A percentile compares a stretch with the other conserved stretches of the same genome.
Evolutionary conservation across 495 filamentous ascomycete genomes (phyloP).

Genomic region (Neurospora tetrasperma): DNA sequence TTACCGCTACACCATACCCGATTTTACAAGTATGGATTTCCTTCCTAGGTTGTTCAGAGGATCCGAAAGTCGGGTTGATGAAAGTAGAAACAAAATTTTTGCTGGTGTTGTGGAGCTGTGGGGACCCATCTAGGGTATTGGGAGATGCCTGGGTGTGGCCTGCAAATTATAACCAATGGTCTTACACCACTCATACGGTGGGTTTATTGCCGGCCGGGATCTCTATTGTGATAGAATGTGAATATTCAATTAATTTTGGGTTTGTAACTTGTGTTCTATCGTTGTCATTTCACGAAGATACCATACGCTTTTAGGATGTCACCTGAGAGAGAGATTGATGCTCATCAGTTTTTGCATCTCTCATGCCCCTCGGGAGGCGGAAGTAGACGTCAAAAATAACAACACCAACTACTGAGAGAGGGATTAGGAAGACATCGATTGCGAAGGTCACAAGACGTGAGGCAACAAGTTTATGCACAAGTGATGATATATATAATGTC

Average conservation of each 20-base stretch:
- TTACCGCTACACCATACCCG: conserved; percentile 1
- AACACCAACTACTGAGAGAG: no score
- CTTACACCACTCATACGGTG: background rate
- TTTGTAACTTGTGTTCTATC: no score
- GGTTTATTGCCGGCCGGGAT: background rate
- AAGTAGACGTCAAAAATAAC: no score
- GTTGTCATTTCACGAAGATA: no score
- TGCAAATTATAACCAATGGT: background rate
- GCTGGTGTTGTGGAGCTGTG: background rate
- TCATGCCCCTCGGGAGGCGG: no score
- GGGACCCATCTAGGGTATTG: background rate
- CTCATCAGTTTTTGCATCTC: no score
- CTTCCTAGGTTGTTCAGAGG: background rate
- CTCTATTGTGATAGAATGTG: no score
- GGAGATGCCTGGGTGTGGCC: background rate
- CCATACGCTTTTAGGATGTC: no score
- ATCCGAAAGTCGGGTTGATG: background rate
- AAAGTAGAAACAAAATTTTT: background rate
- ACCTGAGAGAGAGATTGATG: no score
- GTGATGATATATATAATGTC: background rate
- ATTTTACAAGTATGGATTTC: background rate
- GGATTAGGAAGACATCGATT: no score
- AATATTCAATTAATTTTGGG: no score
- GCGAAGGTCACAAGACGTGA: background rate
- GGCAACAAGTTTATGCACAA: background rate